Evolutionary conservation across 345 rosid species (phyloP), one percentile per base, ranked within the genome.

Genomic region (Dimocarpus longan): DNA sequence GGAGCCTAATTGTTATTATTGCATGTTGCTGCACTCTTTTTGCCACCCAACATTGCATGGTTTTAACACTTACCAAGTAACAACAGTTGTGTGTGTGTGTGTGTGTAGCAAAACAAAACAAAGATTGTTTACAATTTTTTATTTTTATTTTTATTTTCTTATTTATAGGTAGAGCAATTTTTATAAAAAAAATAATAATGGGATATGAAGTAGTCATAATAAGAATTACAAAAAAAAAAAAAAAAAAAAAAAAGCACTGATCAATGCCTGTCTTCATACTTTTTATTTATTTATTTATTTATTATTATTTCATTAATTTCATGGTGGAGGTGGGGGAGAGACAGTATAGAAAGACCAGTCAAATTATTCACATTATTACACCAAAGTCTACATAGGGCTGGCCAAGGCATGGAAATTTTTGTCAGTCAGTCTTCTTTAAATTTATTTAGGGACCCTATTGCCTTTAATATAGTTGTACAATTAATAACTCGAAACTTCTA

Each of bases 391-490:
- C 37, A 60, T 9, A 74, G 44, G 68, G 69, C 48, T 66, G 79
- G 72, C 81, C 83, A 74, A 42, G 8, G 69, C 74, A 65, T 60
- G 52, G 11, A 64, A 65, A 46, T 5, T 46, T 72, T 22, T 37
- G 66, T 62, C 48, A 70, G 68, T 19, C 68, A 66, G 24, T 10
- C 74, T 65, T 50, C 48, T 73, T 82, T 59, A 18, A 57, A 11
- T 60, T 60, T n/a, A 6, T 44, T 67, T 67, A 68, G 73, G 80
- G 86, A 75, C 84, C 84, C 82, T 64, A 26, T 22, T 72, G 80
- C 70, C 74, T 84, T 78, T 56, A 11, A 42, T 63, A 48, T 48
- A 42, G 21, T 26, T 18, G 28, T 21, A 26, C 59, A 79, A 42
- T 64, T 54, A 80, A 77, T 59, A 85, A 62, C 60, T 64, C 48